Evolutionary conservation across 106 monocot genomes (phyloP), one percentile per base, ranked within the genome.

Genomic region (Apostasia shenzhenica): DNA sequence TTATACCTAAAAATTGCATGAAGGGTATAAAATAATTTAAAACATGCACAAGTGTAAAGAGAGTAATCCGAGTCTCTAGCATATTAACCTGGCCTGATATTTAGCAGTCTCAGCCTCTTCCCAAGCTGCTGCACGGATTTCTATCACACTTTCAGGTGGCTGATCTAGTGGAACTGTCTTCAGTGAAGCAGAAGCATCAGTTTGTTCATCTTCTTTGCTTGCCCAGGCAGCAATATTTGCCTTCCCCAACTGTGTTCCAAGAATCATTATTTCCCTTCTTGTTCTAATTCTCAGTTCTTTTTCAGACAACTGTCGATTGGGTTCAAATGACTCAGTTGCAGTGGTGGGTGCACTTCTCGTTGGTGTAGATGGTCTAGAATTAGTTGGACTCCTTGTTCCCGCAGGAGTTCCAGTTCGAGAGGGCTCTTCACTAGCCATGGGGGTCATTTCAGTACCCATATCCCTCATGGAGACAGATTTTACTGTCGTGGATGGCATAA

Each of bases 371-470:
- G 88, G 71, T 59, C 71, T 61, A 44, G 91, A 91, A 58, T 75
- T 76, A 69, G 70, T 81, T 67, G 89, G 83, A 67, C 89, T 89
- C 13, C 83, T 73, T 57, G 53, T 68, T 70, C 84, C 80, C 37
- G 58, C 74, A 70, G 95, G 95, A 64, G 92, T 97, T 72, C 81
- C 88, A 40, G 82, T 97, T 41, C 84, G 77, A 55, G 95, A 95
- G 62, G 95, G 82, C 57, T 95, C 89, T 74, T 97, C 82, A 54
- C 95, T 95, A 45, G 91, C 80, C 68, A 92, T 79, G 37, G 95
- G 95, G 41, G 95, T 95, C 95, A 95, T 95, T 81, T 91, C 95
- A 5, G 95, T 95, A 12, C 91, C 95, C 78, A 81, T 92, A 67
- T 95, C 95, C 66, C 86, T 86, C 91, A 92, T 95, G 38, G 95